Conservation (phyloP, 331 rosid genomes). For the Malus hybrid region DNA sequence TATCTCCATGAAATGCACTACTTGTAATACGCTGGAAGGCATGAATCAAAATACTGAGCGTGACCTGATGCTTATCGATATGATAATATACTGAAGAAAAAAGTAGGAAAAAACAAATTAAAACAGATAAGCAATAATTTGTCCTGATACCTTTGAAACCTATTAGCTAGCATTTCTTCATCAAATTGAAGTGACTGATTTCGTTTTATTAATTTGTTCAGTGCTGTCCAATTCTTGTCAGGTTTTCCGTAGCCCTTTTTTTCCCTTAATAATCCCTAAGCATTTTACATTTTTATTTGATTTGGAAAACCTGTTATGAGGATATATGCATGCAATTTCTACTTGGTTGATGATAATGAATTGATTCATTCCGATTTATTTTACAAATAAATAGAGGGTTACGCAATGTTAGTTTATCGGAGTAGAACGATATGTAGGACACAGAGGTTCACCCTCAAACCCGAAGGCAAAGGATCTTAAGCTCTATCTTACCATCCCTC, state of each 20-base stretch:
- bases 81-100: slow-evolving; percentile 33
- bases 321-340: not conserved
- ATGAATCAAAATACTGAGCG: slow-evolving; percentile 27
- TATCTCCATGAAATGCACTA: slow-evolving; percentile 17
- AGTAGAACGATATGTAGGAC: not conserved
- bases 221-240: slow-evolving; percentile 16
- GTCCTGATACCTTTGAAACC: slow-evolving; percentile 30
- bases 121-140: slow-evolving; percentile 56
- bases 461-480: not conserved
- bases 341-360: not conserved
- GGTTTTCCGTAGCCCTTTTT: not conserved
- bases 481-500: not conserved
- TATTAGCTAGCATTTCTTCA: not conserved
- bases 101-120: slow-evolving; percentile 42
- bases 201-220: slow-evolving; percentile 12
- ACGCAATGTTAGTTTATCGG: not conserved
- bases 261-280: too few species aligned
- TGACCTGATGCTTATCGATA: slow-evolving; percentile 44
- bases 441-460: not conserved
- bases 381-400: not conserved
- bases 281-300: not conserved
- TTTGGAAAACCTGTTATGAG: not conserved
- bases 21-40: not conserved
- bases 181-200: slow-evolving; percentile 13
- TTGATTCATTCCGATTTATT: not conserved